A percentile compares a stretch with the other conserved stretches of the same genome.
Evolutionary conservation across 2,329 filamentous ascomycete genomes (phyloP).

Genomic region (Venturia pyrina): DNA sequence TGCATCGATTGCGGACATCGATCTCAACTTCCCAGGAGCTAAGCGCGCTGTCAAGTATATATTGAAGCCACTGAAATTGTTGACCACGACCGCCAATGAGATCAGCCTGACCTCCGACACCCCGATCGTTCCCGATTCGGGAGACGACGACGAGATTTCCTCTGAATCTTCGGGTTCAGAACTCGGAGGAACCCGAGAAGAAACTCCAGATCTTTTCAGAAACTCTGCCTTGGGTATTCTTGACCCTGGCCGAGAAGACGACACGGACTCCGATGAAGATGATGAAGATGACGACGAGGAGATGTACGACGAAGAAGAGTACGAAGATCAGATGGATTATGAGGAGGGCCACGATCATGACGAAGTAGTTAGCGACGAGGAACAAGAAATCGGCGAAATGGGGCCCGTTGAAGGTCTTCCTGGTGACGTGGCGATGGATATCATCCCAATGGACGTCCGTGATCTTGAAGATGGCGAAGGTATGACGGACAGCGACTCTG

Average conservation of each 20-base stretch:
- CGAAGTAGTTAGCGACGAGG: conserved; percentile 80
- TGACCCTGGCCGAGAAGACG: conserved; percentile 70
- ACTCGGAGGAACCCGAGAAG: conserved; percentile 60
- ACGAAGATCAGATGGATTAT: conserved; percentile 85
- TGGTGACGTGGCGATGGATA: conserved; percentile 55
- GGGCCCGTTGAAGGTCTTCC: conserved; percentile 57
- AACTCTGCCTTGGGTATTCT: conserved; percentile 95
- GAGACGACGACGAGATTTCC: conserved; percentile 75
- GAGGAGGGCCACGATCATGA: conserved; percentile 74
- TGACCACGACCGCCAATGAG: conserved; percentile 79
- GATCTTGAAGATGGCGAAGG: conserved; percentile 46
- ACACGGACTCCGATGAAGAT: conserved; percentile 66
- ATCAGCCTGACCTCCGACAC: conserved; percentile 75
- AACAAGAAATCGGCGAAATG: conserved; percentile 71
- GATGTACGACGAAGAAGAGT: conserved; percentile 73
- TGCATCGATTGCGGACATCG: conserved; percentile 85
- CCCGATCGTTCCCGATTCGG: conserved; percentile 52
- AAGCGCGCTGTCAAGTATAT: conserved; percentile 97
- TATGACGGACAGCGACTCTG: conserved; percentile 51
- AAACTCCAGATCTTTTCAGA: conserved; percentile 93
- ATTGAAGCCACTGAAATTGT: conserved; percentile 72
- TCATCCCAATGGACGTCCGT: conserved; percentile 63
- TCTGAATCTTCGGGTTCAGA: conserved; percentile 86
- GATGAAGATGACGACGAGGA: conserved; percentile 77
- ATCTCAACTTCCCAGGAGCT: conserved; percentile 85